Evolutionary conservation across 1,139 yeast genomes (phyloP), one percentile per base, ranked within the genome.

Genomic region (Candida glucosophila): DNA sequence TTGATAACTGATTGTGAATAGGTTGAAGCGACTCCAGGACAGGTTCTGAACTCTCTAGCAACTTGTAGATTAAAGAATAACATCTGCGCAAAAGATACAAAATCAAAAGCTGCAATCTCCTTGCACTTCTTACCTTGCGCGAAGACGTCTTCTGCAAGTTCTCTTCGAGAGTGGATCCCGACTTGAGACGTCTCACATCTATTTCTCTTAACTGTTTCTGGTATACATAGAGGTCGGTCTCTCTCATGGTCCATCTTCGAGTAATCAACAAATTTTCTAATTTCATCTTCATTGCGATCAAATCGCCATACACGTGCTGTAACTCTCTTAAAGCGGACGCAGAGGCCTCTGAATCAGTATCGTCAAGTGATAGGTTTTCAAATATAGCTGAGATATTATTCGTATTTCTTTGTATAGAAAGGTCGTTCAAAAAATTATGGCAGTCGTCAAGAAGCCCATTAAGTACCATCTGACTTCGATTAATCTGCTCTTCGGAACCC

Each of bases 161-260:
- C 7, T 19, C 12, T 13, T 10, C 7, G 7, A 19, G 9, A 11
- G 21, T 7, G 22, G 29, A 17, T 16, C 32, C 35, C 9, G 48
- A 33, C 5, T 65, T 57, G 5, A 75, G 62, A 40, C 95, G 62
- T 35, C 70, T 50, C 28, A 72, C 78, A 46, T 88, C 95, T 35
- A 88, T 76, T 31, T 67, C 69, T 41, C 76, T 77, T 36, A 88
- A 59, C 35, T 65, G 66, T 43, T 77, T 73, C 51, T 86, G 94
- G 49, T 81, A 88, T 28, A 69, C 67, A 55, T 81, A 90, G 39
- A 90, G 63, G 53, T 90, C 98, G 0, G 97, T 90, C 46, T 86
- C 95, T 45, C 98, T 73, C 54, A 90, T 63, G 2, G 97, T 88
- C 98, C 98, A 90, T 50, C 97, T 73, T 55, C 95, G 77, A 3